Percentiles rank a stretch among this genome's conserved stretches.
phyloP scores from a whole-genome alignment of 352 stramenopile genomes.

The Globisporangium parvum region DNA sequence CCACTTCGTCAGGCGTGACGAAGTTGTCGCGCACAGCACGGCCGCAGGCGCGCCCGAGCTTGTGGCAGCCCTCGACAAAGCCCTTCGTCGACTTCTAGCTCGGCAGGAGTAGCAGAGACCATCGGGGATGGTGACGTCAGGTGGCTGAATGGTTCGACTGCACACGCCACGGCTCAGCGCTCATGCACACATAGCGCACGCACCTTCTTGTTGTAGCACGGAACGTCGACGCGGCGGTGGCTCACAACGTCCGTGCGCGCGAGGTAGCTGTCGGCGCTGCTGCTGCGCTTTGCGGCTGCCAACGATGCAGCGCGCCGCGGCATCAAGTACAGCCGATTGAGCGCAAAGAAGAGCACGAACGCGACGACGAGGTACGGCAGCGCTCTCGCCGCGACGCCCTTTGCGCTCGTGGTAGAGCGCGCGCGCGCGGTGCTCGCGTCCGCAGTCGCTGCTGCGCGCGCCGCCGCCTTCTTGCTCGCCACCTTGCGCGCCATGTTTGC shows the following conservation, averaged over 20 bases:
- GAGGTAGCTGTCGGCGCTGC: slow-evolving; percentile 2
- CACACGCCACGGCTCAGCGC: too few species aligned
- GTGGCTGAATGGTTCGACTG: too few species aligned
- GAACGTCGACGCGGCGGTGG: slow-evolving; percentile 49
- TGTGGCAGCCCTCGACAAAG: slow-evolving; percentile 67
- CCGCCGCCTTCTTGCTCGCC: slow-evolving; percentile 7
- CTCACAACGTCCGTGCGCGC: slow-evolving; percentile 27
- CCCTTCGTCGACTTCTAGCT: slow-evolving; percentile 23
- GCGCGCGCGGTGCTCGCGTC: not conserved
- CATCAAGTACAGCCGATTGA: slow-evolving; percentile 12
- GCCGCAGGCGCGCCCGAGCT: slow-evolving; percentile 51
- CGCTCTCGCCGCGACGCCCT: not conserved
- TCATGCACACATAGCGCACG: not conserved
- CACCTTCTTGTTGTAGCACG: slow-evolving; percentile 43
- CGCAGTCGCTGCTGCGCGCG: not conserved
- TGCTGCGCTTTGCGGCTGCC: too few species aligned
- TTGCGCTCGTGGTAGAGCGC: not conserved
- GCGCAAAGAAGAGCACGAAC: slow-evolving; percentile 4
- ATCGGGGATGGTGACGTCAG: too few species aligned
- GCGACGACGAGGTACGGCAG: slow-evolving; percentile 9
- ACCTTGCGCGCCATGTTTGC: slow-evolving; percentile 17
- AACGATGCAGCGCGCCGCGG: not conserved
- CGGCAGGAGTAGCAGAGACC: too few species aligned
- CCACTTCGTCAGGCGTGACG: slow-evolving; percentile 60
- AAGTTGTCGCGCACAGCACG: slow-evolving; percentile 71